These are phyloP conservation scores for Mucor velutinosus DNA, from an alignment of 371 early-diverging fungal species.

Conservation along the genomic window DNA sequence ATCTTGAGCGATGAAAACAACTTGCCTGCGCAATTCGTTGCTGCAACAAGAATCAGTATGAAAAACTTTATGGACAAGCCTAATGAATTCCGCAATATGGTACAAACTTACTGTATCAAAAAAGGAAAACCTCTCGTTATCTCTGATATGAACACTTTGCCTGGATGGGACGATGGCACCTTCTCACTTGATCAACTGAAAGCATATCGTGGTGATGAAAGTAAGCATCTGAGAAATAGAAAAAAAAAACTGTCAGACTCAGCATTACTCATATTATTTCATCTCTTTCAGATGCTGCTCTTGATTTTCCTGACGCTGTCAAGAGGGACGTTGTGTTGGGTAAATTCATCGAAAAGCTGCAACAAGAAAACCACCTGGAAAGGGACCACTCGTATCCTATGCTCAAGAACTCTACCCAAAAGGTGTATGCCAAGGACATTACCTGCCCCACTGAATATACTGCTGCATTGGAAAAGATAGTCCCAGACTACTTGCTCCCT, in stretches of 20 bases:
- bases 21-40: background rate
- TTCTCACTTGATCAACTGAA: slow-evolving; percentile 39
- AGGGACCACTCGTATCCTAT: background rate
- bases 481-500: slow-evolving; percentile 33
- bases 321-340: background rate
- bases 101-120: slow-evolving; percentile 34
- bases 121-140: slow-evolving; percentile 51
- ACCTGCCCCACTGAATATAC: slow-evolving; percentile 23
- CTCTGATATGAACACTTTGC: slow-evolving; percentile 37
- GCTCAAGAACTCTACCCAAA: background rate
- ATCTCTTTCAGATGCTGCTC: background rate
- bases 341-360: background rate
- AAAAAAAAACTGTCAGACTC: slow-evolving; percentile 3
- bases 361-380: background rate
- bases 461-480: slow-evolving; percentile 8
- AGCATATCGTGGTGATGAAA: slow-evolving; percentile 20
- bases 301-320: background rate
- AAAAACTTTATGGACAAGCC: background rate
- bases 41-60: background rate
- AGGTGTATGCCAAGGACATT: slow-evolving; percentile 37
- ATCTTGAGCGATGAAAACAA: background rate
- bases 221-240: slow-evolving; percentile 18
- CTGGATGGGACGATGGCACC: slow-evolving; percentile 30
- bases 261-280: background rate
- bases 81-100: background rate